These are phyloP conservation scores for Rhodotorula sphaerocarpa DNA, from an alignment of 768 basidiomycete genomes.

Conservation along the genomic window DNA sequence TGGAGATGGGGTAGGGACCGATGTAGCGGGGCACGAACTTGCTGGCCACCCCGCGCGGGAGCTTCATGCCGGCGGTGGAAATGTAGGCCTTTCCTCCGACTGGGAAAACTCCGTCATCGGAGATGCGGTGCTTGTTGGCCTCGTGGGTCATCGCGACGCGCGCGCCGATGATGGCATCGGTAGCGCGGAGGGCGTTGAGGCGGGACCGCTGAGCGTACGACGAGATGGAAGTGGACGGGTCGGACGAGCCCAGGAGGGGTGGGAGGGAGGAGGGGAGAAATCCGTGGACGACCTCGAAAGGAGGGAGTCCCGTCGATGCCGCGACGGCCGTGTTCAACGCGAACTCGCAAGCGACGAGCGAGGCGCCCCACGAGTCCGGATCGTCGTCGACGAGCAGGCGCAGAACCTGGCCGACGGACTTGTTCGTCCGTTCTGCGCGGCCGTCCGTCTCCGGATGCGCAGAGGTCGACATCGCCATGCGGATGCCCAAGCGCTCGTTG, in stretches of 20 bases:
- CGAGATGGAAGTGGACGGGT: no score
- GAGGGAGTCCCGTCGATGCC: slow-evolving; percentile 46
- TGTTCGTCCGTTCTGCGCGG: slow-evolving; percentile 44
- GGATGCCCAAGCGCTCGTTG: slow-evolving; percentile 40
- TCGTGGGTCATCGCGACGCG: neutral
- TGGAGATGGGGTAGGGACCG: no score
- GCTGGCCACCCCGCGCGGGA: no score
- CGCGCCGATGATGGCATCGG: neutral
- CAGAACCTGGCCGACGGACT: slow-evolving; percentile 17
- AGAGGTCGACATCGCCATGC: slow-evolving; percentile 45
- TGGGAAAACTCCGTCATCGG: neutral
- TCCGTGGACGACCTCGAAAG: slow-evolving; percentile 46
- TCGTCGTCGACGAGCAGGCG: slow-evolving; percentile 14
- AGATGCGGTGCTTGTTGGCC: neutral
- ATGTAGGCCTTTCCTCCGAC: neutral
- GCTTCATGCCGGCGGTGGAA: neutral
- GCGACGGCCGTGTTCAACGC: slow-evolving; percentile 46
- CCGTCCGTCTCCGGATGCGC: slow-evolving; percentile 50
- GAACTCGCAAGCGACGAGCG: slow-evolving; percentile 45
- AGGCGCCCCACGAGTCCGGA: slow-evolving; percentile 41
- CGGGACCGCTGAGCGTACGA: no score
- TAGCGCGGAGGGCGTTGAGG: neutral
- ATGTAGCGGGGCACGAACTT: no score
- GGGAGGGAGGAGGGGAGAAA: slow-evolving; percentile 8
- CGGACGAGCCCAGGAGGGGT: no score